Evolutionary conservation across 176 grass and related monocot genomes (phyloP), one percentile per base, ranked within the genome.

Genomic region (Cenchrus purpureus): DNA sequence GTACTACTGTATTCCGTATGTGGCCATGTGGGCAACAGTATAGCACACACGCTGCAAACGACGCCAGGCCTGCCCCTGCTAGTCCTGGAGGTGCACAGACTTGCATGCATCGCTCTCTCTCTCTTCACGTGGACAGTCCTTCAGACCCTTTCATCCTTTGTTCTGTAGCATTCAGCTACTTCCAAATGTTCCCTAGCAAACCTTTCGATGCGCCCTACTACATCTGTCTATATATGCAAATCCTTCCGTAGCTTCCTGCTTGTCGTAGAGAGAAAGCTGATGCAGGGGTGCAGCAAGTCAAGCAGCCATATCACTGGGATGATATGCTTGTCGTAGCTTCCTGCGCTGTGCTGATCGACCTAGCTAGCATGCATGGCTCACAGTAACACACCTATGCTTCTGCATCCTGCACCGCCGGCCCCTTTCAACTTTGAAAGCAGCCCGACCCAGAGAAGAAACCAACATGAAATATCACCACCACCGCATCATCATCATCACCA

Each of bases 381-480:
- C 68, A 67, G 53, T 83, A 40, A 32, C 2, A 32, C 31, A 1
- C 1, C 31, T 32, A 69, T 13, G 32, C 43, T 68, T 56, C 17
- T 78, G 74, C 65, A 20, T 16, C 70, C 34, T 71, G 66, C 54
- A 8, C 6, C 28, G 4, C 0, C 7, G 37, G 14, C 56, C 66
- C 61, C 81, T 70, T 87, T 62, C 59, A 79, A 57, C 84, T 89
- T 87, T 92, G 76, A 86, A 89, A 84, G 70, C 58, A 53, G 49
- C 83, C 66, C 44, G 53, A 71, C 84, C 88, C 68, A 84, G 77
- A 91, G 83, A 88, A 84, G 76, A 84, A 89, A 84, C 76, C 72
- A 93, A 76, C 85, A 95, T 82, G 80, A 85, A 92, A 91, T 88
- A 83, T 90, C 88, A 15, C 66, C 78, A 25, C 71, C 85, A 66